Base-by-base conservation (phyloP, 352 stramenopile species). In the Globisporangium yorkense region DNA sequence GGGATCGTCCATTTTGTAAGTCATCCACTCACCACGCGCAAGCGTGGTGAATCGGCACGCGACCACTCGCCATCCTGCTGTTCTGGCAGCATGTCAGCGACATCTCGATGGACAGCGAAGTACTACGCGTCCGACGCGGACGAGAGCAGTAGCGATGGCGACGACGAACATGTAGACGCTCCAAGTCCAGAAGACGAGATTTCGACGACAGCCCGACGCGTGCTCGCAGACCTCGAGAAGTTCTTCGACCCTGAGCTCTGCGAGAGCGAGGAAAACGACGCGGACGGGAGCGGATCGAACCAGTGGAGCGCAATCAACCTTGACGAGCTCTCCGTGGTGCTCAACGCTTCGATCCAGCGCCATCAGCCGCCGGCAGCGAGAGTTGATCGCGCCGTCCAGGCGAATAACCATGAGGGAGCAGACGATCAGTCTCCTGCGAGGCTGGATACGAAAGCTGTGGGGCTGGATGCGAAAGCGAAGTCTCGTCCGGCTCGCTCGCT, bases 281-380 rank as follows among this genome's bases (percentile, higher is more conserved):
- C 20, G 9, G 56, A 10, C 35, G 59, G 4, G 24, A 54, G 55
- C 37, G 55, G 56, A 57, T 5, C 49, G 10, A 50, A 47, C 46
- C 31, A 33, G 51, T 53, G 46, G 50, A 44, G 20, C 29, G 63
- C 61, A 9, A 70, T 81, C 45, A 75, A 60, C 16, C 58, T 87
- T 3, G 68, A 85, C 33, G 78, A 88, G 62, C 66, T 86, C 43
- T 66, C 62, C 2, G 52, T 88, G 27, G 77, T 75, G 24, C 50
- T 88, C 35, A 78, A 87, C 31, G 75, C 74, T 39, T 75, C 78
- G 12, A 88, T 88, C 35, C 65, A 77, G 12, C 76, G 76, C 7
- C 70, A 85, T 59, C 59, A 53, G 12, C 62, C n/a, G 44, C 27
- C 20, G 44, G 18, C 37, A 12, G 33, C 54, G 3, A 27, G 33